Conservation (phyloP, 176 grass and related monocot genomes). For the Metroxylon sagu region DNA sequence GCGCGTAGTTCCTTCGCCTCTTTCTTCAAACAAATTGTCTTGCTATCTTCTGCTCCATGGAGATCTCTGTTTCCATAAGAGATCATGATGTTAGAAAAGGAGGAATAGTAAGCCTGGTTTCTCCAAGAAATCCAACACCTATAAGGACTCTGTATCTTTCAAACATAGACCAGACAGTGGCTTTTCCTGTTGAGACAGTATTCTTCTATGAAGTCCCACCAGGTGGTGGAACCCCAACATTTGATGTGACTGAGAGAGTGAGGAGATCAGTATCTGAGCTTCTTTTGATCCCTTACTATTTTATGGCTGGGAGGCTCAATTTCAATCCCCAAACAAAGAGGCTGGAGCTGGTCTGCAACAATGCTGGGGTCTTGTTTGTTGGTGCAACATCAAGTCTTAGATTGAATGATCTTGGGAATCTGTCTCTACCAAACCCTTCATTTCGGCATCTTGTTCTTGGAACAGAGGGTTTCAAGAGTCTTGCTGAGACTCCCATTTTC, state of each 20-base stretch:
- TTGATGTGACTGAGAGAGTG: slow-evolving; percentile 25
- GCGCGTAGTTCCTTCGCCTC: too few species aligned
- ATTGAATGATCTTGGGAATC: slow-evolving; percentile 28
- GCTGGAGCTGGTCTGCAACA: slow-evolving; percentile 38
- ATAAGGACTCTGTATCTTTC: slow-evolving; percentile 21
- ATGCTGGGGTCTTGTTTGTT: slow-evolving; percentile 25
- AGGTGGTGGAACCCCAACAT: slow-evolving; percentile 12
- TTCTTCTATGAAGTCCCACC: slow-evolving; percentile 28
- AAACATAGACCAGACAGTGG: slow-evolving; percentile 19
- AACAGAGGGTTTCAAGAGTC: slow-evolving; percentile 12
- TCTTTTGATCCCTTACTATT: slow-evolving; percentile 36
- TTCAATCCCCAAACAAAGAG: slow-evolving; percentile 29
- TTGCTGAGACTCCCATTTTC: slow-evolving; percentile 34
- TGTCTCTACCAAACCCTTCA: slow-evolving; percentile 26
- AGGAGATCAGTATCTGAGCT: slow-evolving; percentile 22
- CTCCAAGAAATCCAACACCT: slow-evolving; percentile 1
- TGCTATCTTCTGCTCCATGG: neutral
- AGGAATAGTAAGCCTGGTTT: neutral
- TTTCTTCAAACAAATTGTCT: neutral
- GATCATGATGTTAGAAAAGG: slow-evolving; percentile 6
- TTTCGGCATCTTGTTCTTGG: slow-evolving; percentile 30
- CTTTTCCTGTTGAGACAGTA: slow-evolving; percentile 26
- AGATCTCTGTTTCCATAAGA: neutral
- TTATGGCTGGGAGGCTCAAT: slow-evolving; percentile 29
- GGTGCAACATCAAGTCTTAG: slow-evolving; percentile 19